phyloP scores from a whole-genome alignment of 2,329 filamentous ascomycete species.

The Paecilomyces sp. region DNA sequence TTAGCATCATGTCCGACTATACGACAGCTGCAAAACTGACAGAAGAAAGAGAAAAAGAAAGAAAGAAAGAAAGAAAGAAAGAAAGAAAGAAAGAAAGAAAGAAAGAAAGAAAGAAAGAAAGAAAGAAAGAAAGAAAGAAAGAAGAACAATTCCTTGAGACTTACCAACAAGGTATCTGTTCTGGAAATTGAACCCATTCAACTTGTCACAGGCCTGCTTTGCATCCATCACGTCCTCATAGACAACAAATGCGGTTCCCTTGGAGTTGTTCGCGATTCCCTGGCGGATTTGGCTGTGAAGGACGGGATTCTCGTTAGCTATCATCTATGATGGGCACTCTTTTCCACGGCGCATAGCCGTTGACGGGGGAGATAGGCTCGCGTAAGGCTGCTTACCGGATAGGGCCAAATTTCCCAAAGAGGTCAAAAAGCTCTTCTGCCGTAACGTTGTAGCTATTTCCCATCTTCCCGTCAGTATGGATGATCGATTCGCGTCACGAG shows the following conservation, averaged over 20 bases:
- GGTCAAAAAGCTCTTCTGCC: constrained; percentile 94
- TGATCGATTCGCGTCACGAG: not conserved
- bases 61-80: no score
- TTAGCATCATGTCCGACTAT: constrained; percentile 17
- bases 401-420: constrained; percentile 95
- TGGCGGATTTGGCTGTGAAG: constrained; percentile 86
- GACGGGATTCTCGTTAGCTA: constrained; percentile 11
- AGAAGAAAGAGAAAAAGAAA: no score
- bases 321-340: not conserved
- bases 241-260: constrained; percentile 97
- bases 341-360: constrained; percentile 1
- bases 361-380: not conserved
- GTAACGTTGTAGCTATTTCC: constrained; percentile 87
- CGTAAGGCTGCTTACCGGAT: constrained; percentile 63
- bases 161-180: constrained; percentile 96
- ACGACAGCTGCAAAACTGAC: no score
- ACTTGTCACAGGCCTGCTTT: constrained; percentile 97
- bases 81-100: no score
- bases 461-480: constrained; percentile 7
- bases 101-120: no score
- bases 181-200: constrained; percentile 99
- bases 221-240: constrained; percentile 99
- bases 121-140: no score
- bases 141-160: constrained; percentile 29
- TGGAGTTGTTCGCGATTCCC: constrained; percentile 94